phyloP scores from a whole-genome alignment of 257 asterid genomes.

The Mitragyna speciosa region DNA sequence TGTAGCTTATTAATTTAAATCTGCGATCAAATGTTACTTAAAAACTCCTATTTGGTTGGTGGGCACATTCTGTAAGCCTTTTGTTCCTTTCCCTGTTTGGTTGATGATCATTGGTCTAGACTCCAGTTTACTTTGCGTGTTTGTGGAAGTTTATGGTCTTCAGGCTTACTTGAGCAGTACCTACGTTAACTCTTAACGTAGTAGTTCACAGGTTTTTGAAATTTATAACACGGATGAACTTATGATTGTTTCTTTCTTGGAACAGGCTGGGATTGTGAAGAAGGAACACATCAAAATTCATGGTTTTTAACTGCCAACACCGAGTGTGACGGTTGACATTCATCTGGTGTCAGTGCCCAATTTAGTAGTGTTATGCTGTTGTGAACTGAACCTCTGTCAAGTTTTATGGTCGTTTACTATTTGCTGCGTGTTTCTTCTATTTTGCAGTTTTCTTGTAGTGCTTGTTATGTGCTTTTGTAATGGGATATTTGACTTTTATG shows the following conservation, averaged over 20 bases:
- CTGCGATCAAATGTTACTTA: no score
- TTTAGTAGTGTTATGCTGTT: not conserved
- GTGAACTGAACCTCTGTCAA: not conserved
- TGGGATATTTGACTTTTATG: conserved; percentile 10
- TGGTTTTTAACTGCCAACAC: conserved; percentile 38
- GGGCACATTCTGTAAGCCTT: not conserved
- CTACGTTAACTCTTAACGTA: not conserved
- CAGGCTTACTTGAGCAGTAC: not conserved
- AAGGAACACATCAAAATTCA: conserved; percentile 55
- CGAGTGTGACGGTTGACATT: not conserved
- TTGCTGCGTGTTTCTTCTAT: not conserved
- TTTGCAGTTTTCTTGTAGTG: not conserved
- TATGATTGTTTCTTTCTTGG: not conserved
- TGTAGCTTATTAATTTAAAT: no score
- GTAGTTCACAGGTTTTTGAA: not conserved
- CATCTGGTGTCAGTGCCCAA: conserved; percentile 20
- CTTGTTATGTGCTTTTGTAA: conserved; percentile 7
- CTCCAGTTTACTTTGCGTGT: not conserved
- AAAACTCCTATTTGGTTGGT: not conserved
- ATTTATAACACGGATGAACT: not conserved
- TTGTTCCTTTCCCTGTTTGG: not conserved
- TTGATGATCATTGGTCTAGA: not conserved
- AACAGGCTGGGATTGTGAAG: conserved; percentile 51
- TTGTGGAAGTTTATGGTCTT: not conserved
- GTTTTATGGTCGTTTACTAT: conserved; percentile 11